These are phyloP conservation scores for Lonicera japonica DNA, from an alignment of 129 eudicot species.

Conservation along the genomic window DNA sequence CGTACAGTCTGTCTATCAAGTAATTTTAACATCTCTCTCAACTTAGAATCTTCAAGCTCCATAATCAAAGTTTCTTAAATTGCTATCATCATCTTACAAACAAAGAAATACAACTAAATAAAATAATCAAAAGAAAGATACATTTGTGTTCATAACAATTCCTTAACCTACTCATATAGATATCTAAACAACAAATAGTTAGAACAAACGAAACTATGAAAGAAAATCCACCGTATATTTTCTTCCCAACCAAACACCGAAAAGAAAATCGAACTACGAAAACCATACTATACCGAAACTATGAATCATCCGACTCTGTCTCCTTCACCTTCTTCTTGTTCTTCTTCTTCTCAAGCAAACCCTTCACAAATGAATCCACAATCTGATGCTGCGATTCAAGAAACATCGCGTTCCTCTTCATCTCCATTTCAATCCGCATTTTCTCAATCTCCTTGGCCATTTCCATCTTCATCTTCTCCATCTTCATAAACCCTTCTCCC, in stretches of 20 bases:
- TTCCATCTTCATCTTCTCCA: slow-evolving; percentile 90
- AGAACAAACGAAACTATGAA: too few species aligned
- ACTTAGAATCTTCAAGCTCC: too few species aligned
- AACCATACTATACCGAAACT: neutral
- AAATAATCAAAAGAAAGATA: too few species aligned
- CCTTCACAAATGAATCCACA: slow-evolving; percentile 70
- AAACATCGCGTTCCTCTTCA: slow-evolving; percentile 67
- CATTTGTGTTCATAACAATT: too few species aligned
- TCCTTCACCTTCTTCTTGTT: slow-evolving; percentile 26
- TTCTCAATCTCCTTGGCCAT: slow-evolving; percentile 75
- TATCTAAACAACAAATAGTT: too few species aligned
- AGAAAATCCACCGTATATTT: too few species aligned
- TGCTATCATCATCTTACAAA: too few species aligned
- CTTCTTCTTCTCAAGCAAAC: slow-evolving; percentile 44
- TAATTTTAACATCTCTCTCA: too few species aligned
- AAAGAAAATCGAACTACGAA: neutral
- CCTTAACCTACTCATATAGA: too few species aligned
- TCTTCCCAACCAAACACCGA: neutral
- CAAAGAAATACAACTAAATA: too few species aligned
- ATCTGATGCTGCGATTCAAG: slow-evolving; percentile 68
- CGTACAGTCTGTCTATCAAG: too few species aligned
- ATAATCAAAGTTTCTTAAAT: too few species aligned
- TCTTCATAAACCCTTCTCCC: slow-evolving; percentile 77
- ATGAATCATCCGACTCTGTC: slow-evolving; percentile 7
- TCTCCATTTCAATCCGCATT: slow-evolving; percentile 67